phyloP scores from a whole-genome alignment of 495 filamentous ascomycete genomes.

The Glonium stellatum region DNA sequence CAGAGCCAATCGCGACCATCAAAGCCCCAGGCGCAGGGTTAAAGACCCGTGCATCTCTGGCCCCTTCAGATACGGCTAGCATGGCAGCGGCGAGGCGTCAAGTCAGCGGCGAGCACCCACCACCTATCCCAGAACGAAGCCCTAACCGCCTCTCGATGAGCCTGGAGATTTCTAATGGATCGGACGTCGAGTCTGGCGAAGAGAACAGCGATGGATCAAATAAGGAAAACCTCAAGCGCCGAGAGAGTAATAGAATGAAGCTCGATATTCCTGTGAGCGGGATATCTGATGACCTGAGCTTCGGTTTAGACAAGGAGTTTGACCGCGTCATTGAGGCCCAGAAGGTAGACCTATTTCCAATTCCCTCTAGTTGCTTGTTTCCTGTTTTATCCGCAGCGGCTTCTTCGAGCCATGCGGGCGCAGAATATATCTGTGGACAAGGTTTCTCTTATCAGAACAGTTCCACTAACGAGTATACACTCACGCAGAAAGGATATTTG shows the following conservation, averaged over 20 bases:
- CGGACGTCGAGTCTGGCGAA: conserved; percentile 14
- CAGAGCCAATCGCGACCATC: conserved; percentile 83
- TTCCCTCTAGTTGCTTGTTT: conserved; percentile 31
- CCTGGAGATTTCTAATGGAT: conserved; percentile 20
- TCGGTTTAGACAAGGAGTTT: conserved; percentile 86
- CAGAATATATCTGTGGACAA: conserved; percentile 27
- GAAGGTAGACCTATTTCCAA: conserved; percentile 72
- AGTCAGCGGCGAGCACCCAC: conserved; percentile 55
- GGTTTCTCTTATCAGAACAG: conserved; percentile 28
- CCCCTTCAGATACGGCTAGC: conserved; percentile 71
- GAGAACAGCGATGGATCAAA: conserved; percentile 3
- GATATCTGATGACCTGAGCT: conserved; percentile 55
- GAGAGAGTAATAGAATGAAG: conserved; percentile 36
- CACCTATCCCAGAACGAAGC: conserved; percentile 34
- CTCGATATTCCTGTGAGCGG: conserved; percentile 62
- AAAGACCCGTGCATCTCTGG: conserved; percentile 82
- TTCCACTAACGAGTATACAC: conserved; percentile 27
- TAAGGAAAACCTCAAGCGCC: conserved; percentile 44
- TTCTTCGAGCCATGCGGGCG: conserved; percentile 7
- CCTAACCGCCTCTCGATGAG: conserved; percentile 29
- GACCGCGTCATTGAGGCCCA: conserved; percentile 91
- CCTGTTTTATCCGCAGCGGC: conserved; percentile 15
- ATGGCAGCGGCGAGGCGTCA: conserved; percentile 85
- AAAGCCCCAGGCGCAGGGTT: conserved; percentile 79
- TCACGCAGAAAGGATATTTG: conserved; percentile 79